Evolutionary conservation across 1,284 basidiomycete species (phyloP).

Genomic region (Fistulinella cinereoalba): DNA sequence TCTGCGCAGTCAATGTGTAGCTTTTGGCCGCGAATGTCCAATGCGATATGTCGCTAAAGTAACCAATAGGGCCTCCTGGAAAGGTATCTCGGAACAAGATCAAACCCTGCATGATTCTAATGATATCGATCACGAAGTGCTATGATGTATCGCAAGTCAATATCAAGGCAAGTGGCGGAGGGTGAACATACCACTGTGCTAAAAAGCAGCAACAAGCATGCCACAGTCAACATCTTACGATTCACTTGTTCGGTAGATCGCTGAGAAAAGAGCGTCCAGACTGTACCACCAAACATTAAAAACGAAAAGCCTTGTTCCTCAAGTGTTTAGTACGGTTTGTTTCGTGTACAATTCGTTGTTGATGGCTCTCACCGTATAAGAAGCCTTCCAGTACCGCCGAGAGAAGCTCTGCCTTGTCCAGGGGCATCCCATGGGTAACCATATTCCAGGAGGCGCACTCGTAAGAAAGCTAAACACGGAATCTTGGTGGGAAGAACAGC

Average conservation of each 20-base stretch:
- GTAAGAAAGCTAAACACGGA: background rate
- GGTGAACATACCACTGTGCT: background rate
- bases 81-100: background rate
- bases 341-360: background rate
- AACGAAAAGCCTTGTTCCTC: slow-evolving; percentile 16
- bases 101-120: slow-evolving; percentile 5
- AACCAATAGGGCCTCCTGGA: slow-evolving; percentile 12
- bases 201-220: slow-evolving; percentile 11
- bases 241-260: slow-evolving; percentile 5
- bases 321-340: background rate
- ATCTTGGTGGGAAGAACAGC: too few species aligned
- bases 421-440: slow-evolving; percentile 4
- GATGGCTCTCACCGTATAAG: slow-evolving; percentile 18
- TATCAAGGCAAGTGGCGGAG: background rate
- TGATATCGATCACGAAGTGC: slow-evolving; percentile 14
- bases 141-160: background rate
- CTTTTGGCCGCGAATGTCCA: slow-evolving; percentile 29
- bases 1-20: slow-evolving; percentile 27
- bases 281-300: slow-evolving; percentile 18
- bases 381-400: slow-evolving; percentile 19
- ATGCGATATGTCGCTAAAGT: slow-evolving; percentile 23
- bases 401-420: slow-evolving; percentile 23
- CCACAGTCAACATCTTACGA: slow-evolving; percentile 8
- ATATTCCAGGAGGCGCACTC: slow-evolving; percentile 6
- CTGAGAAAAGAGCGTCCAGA: slow-evolving; percentile 12